These are phyloP conservation scores for Albatrellus ellisii DNA, from an alignment of 768 basidiomycete species.

Conservation along the genomic window DNA sequence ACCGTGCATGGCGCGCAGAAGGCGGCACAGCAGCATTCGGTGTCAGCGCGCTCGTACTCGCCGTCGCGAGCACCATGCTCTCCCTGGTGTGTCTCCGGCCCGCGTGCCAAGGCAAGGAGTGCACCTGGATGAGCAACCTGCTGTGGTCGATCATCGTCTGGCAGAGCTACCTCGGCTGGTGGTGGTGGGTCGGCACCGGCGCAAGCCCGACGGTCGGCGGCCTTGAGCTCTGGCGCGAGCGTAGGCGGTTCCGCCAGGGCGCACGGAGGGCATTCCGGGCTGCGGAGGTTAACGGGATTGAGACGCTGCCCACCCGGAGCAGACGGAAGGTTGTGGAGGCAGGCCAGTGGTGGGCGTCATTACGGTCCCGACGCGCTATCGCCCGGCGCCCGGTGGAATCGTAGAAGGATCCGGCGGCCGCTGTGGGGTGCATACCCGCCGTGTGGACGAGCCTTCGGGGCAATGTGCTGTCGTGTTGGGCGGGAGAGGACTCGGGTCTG, in stretches of 20 bases:
- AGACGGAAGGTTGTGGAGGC: no score
- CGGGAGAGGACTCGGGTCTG: no score
- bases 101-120: background rate
- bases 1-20: background rate
- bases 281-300: background rate
- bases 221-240: background rate
- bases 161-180: slow-evolving; percentile 1
- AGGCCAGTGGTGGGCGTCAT: no score
- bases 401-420: no score
- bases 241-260: background rate
- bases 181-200: background rate
- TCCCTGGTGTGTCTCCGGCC: background rate
- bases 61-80: background rate
- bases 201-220: background rate
- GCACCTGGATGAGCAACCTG: background rate
- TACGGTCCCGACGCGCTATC: no score
- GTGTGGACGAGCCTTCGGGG: no score
- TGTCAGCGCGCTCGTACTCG: background rate
- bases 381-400: no score
- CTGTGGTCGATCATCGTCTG: background rate
- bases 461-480: no score
- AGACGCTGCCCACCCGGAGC: background rate
- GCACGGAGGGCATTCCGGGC: background rate
- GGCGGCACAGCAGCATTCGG: background rate
- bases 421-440: no score